Evolutionary conservation across 2,329 filamentous ascomycete species (phyloP).

Genomic region (Geosmithia morbida): DNA sequence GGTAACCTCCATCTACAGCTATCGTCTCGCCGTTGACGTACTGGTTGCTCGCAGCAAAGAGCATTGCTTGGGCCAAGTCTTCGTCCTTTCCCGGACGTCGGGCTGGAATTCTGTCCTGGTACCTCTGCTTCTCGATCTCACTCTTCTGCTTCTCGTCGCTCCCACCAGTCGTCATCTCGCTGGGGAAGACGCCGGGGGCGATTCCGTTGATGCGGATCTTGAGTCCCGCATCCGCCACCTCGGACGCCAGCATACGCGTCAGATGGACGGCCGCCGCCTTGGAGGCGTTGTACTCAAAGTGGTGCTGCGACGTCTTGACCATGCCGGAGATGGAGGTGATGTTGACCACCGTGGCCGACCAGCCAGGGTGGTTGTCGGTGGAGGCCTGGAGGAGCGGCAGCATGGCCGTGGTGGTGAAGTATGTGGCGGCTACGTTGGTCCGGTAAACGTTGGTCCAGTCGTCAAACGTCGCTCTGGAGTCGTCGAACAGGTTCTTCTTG

Average conservation of each 20-base stretch:
- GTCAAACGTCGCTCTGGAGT: slow-evolving; percentile 39
- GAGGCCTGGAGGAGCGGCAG: slow-evolving; percentile 44
- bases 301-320: slow-evolving; percentile 47
- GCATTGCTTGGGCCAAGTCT: slow-evolving; percentile 54
- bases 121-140: slow-evolving; percentile 39
- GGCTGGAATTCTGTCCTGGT: slow-evolving; percentile 47
- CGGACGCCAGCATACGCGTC: slow-evolving; percentile 46
- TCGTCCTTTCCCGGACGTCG: slow-evolving; percentile 53
- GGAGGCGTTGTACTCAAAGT: slow-evolving; percentile 48
- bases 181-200: slow-evolving; percentile 56
- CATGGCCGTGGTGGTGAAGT: slow-evolving; percentile 49
- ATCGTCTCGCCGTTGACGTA: slow-evolving; percentile 28
- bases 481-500: slow-evolving; percentile 52
- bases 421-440: slow-evolving; percentile 60
- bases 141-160: slow-evolving; percentile 40
- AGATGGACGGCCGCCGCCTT: slow-evolving; percentile 54
- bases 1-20: slow-evolving; percentile 29
- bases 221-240: slow-evolving; percentile 42
- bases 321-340: slow-evolving; percentile 55
- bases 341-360: slow-evolving; percentile 49
- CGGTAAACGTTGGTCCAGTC: slow-evolving; percentile 61
- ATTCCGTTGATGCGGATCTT: slow-evolving; percentile 59
- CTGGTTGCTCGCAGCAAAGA: slow-evolving; percentile 34
- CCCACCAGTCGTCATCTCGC: slow-evolving; percentile 52
- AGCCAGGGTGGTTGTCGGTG: slow-evolving; percentile 24